These are phyloP conservation scores for Cladosporium sp. DNA, from an alignment of 2,329 filamentous ascomycete species.

Conservation along the genomic window DNA sequence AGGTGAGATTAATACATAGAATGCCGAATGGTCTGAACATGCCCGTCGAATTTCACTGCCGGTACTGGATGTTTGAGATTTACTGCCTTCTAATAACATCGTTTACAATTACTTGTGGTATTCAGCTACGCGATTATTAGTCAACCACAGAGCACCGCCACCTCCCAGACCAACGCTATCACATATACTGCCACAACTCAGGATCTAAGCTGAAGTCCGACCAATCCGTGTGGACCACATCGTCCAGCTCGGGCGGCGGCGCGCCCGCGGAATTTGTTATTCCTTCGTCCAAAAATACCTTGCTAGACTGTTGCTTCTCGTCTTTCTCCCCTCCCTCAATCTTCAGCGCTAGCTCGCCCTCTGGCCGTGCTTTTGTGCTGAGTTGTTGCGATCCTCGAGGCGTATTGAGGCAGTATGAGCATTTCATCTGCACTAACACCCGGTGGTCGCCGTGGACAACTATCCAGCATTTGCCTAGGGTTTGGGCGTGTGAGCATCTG, in stretches of 20 bases:
- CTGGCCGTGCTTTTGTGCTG: conserved; percentile 15
- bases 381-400: conserved; percentile 9
- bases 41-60: too few species aligned
- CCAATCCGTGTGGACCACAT: conserved; percentile 3
- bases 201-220: conserved; percentile 1
- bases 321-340: not conserved
- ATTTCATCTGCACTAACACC: conserved; percentile 18
- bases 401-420: conserved; percentile 24
- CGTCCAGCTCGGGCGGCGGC: not conserved
- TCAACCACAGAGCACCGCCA: too few species aligned
- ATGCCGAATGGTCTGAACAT: too few species aligned
- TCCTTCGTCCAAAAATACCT: not conserved
- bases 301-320: not conserved
- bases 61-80: too few species aligned
- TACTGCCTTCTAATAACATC: too few species aligned
- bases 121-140: too few species aligned
- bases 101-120: too few species aligned
- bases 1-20: too few species aligned
- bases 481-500: conserved; percentile 16
- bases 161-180: not conserved
- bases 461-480: conserved; percentile 22
- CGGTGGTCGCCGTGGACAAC: conserved; percentile 24
- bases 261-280: not conserved
- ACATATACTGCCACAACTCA: conserved; percentile 9
- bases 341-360: conserved; percentile 6